Evolutionary conservation across 306 rosid genomes (phyloP), one percentile per base, ranked within the genome.

Genomic region (Quercus robur): DNA sequence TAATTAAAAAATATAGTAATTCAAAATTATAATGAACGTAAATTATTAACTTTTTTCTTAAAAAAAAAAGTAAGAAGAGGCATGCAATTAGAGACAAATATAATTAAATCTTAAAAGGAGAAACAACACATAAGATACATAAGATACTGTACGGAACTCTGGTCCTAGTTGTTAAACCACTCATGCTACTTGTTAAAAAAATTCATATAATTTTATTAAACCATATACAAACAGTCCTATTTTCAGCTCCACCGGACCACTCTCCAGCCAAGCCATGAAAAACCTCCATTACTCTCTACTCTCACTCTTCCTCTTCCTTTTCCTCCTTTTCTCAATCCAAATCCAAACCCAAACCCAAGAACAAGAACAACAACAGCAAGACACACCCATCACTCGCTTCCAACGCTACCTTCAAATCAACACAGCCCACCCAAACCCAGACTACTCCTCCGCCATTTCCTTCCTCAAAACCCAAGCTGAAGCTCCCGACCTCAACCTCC

Each of bases 361-460:
- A 33, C 14, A 61, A 19, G 28, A 70, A 6, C 56, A 72, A 9
- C 2, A 15, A 21, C 79, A 77, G 20, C 21, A 73, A 20, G 90
- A 86, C 70, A 84, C 85, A 13, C 94, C 97, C 71, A 74, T 95
- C 74, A 83, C 91, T 49, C 99, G 95, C 76, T 93, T 94, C 87
- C 97, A 87, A 75, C 74, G 59, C 78, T 93, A 93, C 87, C 97
- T 94, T 74, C 83, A 88, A 19, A 90, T 94, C 82, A 91, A 90
- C 70, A 95, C 99, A 0, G 92, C 98, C 49, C 98, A 93, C 84
- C 99, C 99, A 0, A 56, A 55, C 70, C 99, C 99, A 0, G 89
- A 93, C 73, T 94, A 93, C 88, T 0, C 84, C 84, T 63, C 94
- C 77, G 97, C 98, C 31, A 86, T 89, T 30, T 71, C 99, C 70